Percentiles rank a stretch among this genome's conserved stretches.
phyloP scores from a whole-genome alignment of 352 stramenopile species.

The Detonula confervacea region DNA sequence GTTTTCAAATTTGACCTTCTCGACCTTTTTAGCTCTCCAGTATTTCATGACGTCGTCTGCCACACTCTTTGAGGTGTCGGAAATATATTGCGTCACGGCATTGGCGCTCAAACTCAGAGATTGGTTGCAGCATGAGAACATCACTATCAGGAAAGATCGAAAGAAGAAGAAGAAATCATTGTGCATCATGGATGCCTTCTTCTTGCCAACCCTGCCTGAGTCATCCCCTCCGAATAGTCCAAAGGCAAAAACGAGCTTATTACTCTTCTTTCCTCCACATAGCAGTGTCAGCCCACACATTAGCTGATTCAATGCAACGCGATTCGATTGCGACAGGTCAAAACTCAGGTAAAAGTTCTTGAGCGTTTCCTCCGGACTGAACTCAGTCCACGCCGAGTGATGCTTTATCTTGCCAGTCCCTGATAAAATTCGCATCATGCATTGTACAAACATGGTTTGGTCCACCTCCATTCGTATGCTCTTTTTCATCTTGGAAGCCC shows the following conservation, averaged over 20 bases:
- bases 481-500: constrained; percentile 14
- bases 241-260: constrained; percentile 90
- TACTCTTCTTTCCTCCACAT: constrained; percentile 93
- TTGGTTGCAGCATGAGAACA: constrained; percentile 93
- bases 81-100: constrained; percentile 90
- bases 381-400: constrained; percentile 32
- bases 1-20: constrained; percentile 91
- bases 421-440: constrained; percentile 69
- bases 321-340: constrained; percentile 73
- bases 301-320: constrained; percentile 87
- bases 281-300: constrained; percentile 93
- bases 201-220: constrained; percentile 72
- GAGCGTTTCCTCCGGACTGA: constrained; percentile 64
- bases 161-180: constrained; percentile 93
- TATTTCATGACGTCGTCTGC: constrained; percentile 82
- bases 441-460: constrained; percentile 70
- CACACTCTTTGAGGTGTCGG: constrained; percentile 78
- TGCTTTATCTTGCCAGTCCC: constrained; percentile 35
- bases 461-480: constrained; percentile 56
- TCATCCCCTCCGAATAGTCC: constrained; percentile 89
- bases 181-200: constrained; percentile 56
- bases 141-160: constrained; percentile 93
- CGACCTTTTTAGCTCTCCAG: constrained; percentile 70
- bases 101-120: constrained; percentile 90
- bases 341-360: constrained; percentile 83